These are phyloP conservation scores for Populus tomentosa DNA, from an alignment of 441 rosid species.

Conservation along the genomic window DNA sequence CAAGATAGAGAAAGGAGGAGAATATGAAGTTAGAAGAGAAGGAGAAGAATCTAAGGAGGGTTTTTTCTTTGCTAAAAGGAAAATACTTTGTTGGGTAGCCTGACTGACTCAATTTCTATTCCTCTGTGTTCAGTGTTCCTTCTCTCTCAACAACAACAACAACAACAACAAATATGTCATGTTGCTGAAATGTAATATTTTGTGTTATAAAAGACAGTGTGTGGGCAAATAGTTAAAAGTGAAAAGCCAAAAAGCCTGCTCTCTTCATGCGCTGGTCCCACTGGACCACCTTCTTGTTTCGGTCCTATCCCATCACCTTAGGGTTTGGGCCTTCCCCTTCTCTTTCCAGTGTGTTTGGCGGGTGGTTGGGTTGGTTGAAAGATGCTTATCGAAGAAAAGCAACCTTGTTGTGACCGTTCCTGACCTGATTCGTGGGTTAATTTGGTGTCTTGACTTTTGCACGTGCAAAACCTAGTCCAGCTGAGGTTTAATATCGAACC, in stretches of 20 bases:
- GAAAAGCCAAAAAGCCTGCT: not conserved
- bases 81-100: slow-evolving; percentile 9
- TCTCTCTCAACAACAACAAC: not conserved
- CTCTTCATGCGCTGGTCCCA: slow-evolving; percentile 18
- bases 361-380: not conserved
- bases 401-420: no score
- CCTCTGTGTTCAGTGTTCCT: not conserved
- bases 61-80: slow-evolving; percentile 20
- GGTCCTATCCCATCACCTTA: not conserved
- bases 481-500: no score
- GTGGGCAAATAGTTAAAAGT: slow-evolving; percentile 7
- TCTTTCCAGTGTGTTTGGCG: no score
- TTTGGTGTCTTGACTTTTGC: no score
- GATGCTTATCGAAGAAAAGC: no score
- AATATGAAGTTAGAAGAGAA: not conserved
- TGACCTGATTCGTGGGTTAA: no score
- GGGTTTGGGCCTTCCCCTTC: not conserved
- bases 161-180: not conserved
- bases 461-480: no score
- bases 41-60: slow-evolving; percentile 21
- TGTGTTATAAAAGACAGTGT: slow-evolving; percentile 3
- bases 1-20: not conserved
- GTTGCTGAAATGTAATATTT: not conserved
- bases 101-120: slow-evolving; percentile 2
- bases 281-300: not conserved